Percentiles rank a stretch among this genome's conserved stretches.
These are phyloP conservation scores for Magnolia kwangsiensis DNA, from an alignment of 164 flowering plant species.

Conservation along the genomic window DNA sequence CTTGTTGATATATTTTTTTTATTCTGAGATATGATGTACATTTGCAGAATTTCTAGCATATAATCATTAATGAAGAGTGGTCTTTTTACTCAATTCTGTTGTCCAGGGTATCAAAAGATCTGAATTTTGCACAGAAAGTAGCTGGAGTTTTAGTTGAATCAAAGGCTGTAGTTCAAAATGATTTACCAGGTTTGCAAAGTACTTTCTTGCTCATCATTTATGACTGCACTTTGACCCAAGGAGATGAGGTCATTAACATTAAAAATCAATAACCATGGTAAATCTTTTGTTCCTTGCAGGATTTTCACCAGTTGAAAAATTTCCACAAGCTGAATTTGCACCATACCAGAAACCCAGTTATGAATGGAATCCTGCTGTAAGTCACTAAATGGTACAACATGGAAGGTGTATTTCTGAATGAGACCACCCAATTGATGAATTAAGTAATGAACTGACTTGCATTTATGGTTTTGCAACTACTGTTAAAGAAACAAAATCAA, in stretches of 20 bases:
- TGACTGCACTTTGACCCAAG: background rate
- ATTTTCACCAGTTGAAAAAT: conserved; percentile 79
- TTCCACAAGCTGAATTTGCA: conserved; percentile 82
- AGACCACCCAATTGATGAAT: conserved; percentile 4
- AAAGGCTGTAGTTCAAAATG: conserved; percentile 20
- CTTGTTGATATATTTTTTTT: background rate
- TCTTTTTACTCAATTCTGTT: background rate
- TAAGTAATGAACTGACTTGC: background rate
- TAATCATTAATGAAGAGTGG: background rate
- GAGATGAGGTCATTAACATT: background rate
- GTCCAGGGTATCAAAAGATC: conserved; percentile 58
- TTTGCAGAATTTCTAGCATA: background rate
- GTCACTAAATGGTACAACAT: conserved; percentile 23
- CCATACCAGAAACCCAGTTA: conserved; percentile 56
- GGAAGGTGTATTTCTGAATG: background rate
- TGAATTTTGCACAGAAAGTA: conserved; percentile 47
- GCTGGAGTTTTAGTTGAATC: conserved; percentile 85
- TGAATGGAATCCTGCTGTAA: conserved; percentile 89
- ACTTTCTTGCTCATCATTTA: conserved; percentile 4
- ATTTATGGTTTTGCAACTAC: background rate
- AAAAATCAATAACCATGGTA: background rate
- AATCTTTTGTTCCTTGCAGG: conserved; percentile 36
- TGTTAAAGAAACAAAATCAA: background rate
- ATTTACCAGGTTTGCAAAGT: conserved; percentile 39
- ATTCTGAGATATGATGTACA: background rate